Evolutionary conservation across 208 protist species (phyloP).

Genomic region (Angomonas ambiguus): DNA sequence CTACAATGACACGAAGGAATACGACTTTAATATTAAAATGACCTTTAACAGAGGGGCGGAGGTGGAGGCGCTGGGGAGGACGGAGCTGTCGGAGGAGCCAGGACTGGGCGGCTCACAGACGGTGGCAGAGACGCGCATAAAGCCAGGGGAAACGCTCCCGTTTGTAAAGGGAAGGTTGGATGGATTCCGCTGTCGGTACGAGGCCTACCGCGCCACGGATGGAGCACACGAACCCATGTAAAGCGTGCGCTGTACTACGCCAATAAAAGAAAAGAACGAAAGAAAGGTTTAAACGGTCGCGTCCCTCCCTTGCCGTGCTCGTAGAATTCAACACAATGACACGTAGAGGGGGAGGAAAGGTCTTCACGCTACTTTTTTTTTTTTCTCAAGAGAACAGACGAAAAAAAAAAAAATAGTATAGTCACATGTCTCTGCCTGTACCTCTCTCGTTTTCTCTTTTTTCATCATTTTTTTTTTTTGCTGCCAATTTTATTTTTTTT

Average conservation of each 20-base stretch:
- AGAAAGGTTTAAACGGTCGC: too few species aligned
- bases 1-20: conserved; percentile 74
- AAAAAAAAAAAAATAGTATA: not conserved
- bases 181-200: conserved; percentile 75
- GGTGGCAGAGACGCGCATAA: conserved; percentile 36
- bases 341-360: too few species aligned
- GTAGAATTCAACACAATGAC: too few species aligned
- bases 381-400: too few species aligned
- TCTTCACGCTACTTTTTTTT: too few species aligned
- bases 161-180: conserved; percentile 83
- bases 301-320: too few species aligned
- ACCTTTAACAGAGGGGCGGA: too few species aligned
- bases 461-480: conserved; percentile 2
- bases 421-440: not conserved
- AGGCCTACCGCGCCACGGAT: conserved; percentile 19
- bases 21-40: conserved; percentile 51
- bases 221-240: not conserved
- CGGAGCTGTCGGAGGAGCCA: conserved; percentile 30
- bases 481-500: conserved; percentile 14
- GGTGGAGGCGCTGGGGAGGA: too few species aligned
- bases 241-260: too few species aligned
- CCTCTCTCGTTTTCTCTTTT: not conserved
- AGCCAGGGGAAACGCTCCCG: conserved; percentile 68
- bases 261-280: not conserved
- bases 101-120: not conserved